Conservation (phyloP, 2,329 filamentous ascomycete genomes). For the Bipolaris victoriae region DNA sequence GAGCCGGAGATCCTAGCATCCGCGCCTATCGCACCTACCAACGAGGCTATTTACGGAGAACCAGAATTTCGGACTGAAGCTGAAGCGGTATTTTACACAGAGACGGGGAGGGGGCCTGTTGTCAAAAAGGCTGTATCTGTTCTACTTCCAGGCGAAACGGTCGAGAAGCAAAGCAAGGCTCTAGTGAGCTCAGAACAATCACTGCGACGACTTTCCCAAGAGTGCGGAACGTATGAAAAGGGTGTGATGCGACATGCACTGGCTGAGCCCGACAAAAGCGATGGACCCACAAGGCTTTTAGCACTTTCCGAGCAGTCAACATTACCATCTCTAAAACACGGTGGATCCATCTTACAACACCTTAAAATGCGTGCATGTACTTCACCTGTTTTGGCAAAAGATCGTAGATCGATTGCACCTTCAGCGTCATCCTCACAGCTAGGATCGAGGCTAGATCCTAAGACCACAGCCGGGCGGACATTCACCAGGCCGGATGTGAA, state of each 20-base stretch:
- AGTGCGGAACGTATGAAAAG: neutral
- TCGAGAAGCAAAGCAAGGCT: slow-evolving; percentile 5
- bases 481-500: slow-evolving; percentile 2
- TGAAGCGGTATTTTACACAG: neutral
- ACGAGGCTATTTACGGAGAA: slow-evolving; percentile 1
- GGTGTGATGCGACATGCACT: slow-evolving; percentile 1
- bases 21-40: neutral
- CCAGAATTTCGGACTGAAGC: neutral
- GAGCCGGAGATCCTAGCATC: slow-evolving; percentile 4
- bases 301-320: slow-evolving; percentile 1
- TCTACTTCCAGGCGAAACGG: neutral
- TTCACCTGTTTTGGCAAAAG: slow-evolving; percentile 1
- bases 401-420: slow-evolving; percentile 1
- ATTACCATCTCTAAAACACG: neutral
- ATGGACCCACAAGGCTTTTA: slow-evolving; percentile 3
- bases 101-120: neutral
- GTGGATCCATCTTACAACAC: neutral
- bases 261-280: slow-evolving; percentile 3
- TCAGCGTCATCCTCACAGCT: neutral
- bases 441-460: neutral
- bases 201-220: slow-evolving; percentile 4
- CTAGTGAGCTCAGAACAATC: neutral
- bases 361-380: neutral
- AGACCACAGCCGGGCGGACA: slow-evolving; percentile 16
- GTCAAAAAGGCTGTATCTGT: slow-evolving; percentile 2